Evolutionary conservation across 192 early-diverging fungal genomes (phyloP).

Genomic region (Phycomyces blakesleeanus): DNA sequence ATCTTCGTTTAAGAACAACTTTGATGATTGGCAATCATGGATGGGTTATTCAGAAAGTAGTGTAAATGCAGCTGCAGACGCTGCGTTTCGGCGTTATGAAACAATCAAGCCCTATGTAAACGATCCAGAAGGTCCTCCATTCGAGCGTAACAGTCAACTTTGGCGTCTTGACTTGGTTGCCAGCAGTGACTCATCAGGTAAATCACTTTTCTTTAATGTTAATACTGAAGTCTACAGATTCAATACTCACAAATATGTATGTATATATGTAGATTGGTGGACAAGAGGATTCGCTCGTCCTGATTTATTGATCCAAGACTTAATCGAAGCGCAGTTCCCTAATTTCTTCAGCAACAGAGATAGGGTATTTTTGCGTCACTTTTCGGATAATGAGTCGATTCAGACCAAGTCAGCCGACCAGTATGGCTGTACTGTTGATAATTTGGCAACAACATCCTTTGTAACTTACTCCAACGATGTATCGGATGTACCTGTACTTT

Average conservation of each 20-base stretch:
- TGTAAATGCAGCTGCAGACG: neutral
- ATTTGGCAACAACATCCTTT: neutral
- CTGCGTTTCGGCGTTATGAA: constrained; percentile 9
- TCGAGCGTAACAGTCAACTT: constrained; percentile 23
- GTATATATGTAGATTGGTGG: constrained; percentile 34
- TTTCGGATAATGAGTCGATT: constrained; percentile 9
- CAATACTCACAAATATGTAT: neutral
- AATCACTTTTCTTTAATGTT: too few relatives aligned
- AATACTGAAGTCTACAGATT: too few relatives aligned
- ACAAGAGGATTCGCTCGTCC: constrained; percentile 39
- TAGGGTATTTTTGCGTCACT: constrained; percentile 33
- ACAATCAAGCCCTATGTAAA: constrained; percentile 20
- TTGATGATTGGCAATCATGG: constrained; percentile 15
- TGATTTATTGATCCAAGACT: constrained; percentile 41
- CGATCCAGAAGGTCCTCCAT: constrained; percentile 28
- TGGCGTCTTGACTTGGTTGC: constrained; percentile 24
- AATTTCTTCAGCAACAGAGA: constrained; percentile 11
- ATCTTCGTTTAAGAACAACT: constrained; percentile 9
- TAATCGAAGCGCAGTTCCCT: constrained; percentile 41
- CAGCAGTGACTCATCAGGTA: constrained; percentile 9
- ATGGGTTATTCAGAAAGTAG: constrained; percentile 21
- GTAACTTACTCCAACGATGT: constrained; percentile 8
- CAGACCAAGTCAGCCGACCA: constrained; percentile 1
- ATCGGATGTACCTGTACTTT: constrained; percentile 10
- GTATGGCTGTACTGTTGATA: constrained; percentile 17